phyloP scores from a whole-genome alignment of 2,329 filamentous ascomycete genomes.

The Dactylellina haptotyla region DNA sequence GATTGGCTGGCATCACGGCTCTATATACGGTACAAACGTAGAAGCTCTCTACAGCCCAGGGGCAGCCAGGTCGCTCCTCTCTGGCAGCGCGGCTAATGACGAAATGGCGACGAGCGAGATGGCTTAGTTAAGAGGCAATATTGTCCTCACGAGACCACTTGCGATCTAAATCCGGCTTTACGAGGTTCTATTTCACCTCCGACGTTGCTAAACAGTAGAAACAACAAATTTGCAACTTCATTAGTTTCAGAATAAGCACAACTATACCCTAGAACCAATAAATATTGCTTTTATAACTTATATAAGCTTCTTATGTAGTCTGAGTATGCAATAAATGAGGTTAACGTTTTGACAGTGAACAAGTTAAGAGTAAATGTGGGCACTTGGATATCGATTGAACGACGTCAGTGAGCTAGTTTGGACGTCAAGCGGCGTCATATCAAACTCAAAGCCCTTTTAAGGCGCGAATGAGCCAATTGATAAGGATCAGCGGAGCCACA shows the following conservation, averaged over 20 bases:
- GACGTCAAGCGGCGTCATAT: slow-evolving; percentile 10
- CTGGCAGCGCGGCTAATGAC: slow-evolving; percentile 18
- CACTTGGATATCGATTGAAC: no score
- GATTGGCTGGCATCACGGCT: no score
- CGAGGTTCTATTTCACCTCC: not conserved
- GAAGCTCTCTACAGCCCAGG: not conserved
- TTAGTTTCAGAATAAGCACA: no score
- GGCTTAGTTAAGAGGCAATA: slow-evolving; percentile 31
- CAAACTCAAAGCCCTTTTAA: slow-evolving; percentile 15
- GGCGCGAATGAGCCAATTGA: slow-evolving; percentile 16
- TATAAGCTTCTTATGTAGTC: no score
- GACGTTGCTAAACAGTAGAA: no score
- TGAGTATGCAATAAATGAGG: no score
- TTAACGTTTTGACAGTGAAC: no score
- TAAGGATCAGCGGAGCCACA: slow-evolving; percentile 9
- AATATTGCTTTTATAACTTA: no score
- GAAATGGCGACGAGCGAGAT: slow-evolving; percentile 29
- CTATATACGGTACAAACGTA: slow-evolving; percentile 18
- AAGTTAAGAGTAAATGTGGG: no score
- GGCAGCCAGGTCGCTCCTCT: slow-evolving; percentile 1
- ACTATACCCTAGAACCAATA: no score
- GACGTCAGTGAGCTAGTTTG: slow-evolving; percentile 22
- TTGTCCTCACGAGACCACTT: slow-evolving; percentile 6
- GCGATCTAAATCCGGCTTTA: not conserved
- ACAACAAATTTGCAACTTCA: no score